Evolutionary conservation across 2,329 filamentous ascomycete species (phyloP).

Genomic region (Hymenoscyphus albidus): DNA sequence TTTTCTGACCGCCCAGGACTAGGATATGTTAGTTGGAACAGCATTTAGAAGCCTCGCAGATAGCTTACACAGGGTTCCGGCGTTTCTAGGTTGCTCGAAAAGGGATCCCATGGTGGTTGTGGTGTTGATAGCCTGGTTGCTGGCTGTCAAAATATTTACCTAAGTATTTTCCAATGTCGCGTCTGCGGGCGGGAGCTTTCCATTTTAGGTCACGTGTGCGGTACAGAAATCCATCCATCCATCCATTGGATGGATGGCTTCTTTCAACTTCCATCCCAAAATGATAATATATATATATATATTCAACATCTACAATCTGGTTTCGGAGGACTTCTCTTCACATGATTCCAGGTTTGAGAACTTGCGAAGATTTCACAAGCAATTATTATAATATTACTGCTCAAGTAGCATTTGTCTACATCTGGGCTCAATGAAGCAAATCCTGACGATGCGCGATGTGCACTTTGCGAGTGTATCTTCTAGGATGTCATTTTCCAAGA

Average conservation of each 20-base stretch:
- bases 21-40: constrained; percentile 32
- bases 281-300: not conserved
- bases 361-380: too few relatives aligned
- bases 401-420: too few relatives aligned
- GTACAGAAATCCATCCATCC: not conserved
- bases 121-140: constrained; percentile 18
- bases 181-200: not conserved
- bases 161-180: not conserved
- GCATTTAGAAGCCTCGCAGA: not conserved
- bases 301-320: not conserved
- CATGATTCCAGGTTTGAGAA: too few relatives aligned
- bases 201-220: not conserved
- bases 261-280: not conserved
- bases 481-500: too few relatives aligned
- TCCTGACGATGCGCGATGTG: too few relatives aligned
- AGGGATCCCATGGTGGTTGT: constrained; percentile 73
- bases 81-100: constrained; percentile 90
- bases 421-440: too few relatives aligned
- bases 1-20: constrained; percentile 95
- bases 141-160: constrained; percentile 2
- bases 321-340: too few relatives aligned
- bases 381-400: too few relatives aligned
- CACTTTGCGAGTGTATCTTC: too few relatives aligned
- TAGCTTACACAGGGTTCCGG: constrained; percentile 77
- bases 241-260: not conserved